phyloP scores from a whole-genome alignment of 1,284 basidiomycete species.

The Cutaneotrichosporon mucoides region DNA sequence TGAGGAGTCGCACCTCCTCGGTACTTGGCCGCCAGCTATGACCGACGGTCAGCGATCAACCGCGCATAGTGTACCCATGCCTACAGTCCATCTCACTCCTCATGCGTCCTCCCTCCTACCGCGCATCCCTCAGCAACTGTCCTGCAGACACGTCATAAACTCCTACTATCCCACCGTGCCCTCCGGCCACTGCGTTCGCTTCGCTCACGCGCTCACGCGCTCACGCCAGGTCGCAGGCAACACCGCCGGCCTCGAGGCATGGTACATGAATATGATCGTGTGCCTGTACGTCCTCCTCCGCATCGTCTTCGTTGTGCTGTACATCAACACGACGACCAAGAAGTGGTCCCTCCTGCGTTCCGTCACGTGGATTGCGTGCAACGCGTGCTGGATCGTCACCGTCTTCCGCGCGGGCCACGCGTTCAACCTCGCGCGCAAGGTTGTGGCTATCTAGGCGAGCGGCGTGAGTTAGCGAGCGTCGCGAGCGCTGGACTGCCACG shows the following conservation, averaged over 20 bases:
- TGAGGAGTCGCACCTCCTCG: no score
- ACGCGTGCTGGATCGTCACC: constrained; percentile 31
- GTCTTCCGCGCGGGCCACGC: constrained; percentile 29
- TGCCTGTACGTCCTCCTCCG: constrained; percentile 30
- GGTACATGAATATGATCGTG: constrained; percentile 35
- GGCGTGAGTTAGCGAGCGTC: no score
- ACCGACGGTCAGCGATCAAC: no score
- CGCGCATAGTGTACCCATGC: no score
- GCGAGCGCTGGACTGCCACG: no score
- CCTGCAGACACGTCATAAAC: no score
- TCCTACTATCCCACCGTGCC: no score
- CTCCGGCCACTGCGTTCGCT: no score
- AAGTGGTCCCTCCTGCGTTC: constrained; percentile 24
- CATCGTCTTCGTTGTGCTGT: constrained; percentile 32
- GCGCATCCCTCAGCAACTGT: no score
- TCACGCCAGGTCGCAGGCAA: constrained; percentile 38
- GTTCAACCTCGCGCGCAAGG: constrained; percentile 13
- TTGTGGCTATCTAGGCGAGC: no score
- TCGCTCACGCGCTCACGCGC: not conserved
- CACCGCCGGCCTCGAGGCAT: constrained; percentile 24
- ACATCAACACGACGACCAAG: constrained; percentile 29
- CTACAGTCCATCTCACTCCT: no score
- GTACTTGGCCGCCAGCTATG: no score
- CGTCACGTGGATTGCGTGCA: constrained; percentile 28
- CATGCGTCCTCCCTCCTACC: not conserved